These are phyloP conservation scores for Penicillium janthinellum DNA, from an alignment of 2,329 filamentous ascomycete species.

Conservation along the genomic window DNA sequence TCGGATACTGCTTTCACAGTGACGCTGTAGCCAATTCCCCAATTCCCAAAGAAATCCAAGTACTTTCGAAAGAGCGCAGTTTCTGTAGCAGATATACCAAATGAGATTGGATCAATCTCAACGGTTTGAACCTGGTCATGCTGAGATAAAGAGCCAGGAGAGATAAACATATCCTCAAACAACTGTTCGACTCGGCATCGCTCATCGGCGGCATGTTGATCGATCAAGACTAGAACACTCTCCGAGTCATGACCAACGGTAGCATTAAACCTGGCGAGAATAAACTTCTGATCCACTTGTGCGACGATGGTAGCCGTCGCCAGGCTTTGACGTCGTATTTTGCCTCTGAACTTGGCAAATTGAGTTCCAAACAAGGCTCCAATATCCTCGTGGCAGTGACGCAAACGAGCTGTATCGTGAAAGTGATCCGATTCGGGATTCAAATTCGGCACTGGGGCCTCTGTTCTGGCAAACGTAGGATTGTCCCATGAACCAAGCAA, in stretches of 20 bases:
- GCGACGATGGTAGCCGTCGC: slow-evolving; percentile 66
- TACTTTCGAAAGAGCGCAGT: slow-evolving; percentile 58
- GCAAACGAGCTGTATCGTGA: slow-evolving; percentile 17
- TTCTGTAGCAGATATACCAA: slow-evolving; percentile 67
- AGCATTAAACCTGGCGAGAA: slow-evolving; percentile 63
- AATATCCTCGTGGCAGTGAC: slow-evolving; percentile 26
- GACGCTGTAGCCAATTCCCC: slow-evolving; percentile 73
- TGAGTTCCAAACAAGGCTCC: slow-evolving; percentile 26
- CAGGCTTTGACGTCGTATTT: slow-evolving; percentile 65
- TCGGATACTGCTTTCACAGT: slow-evolving; percentile 14
- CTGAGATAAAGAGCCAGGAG: neutral
- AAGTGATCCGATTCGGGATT: slow-evolving; percentile 24
- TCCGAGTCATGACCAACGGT: neutral
- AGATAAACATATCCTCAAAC: slow-evolving; percentile 57
- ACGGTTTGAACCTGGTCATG: slow-evolving; percentile 26
- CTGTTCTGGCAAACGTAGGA: slow-evolving; percentile 66
- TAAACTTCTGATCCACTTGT: slow-evolving; percentile 89
- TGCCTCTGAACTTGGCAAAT: slow-evolving; percentile 36
- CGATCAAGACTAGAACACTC: slow-evolving; percentile 69
- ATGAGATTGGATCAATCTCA: slow-evolving; percentile 54
- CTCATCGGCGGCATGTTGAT: slow-evolving; percentile 96
- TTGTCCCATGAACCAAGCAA: slow-evolving; percentile 72
- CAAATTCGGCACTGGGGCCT: slow-evolving; percentile 47
- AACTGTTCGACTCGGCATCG: slow-evolving; percentile 76
- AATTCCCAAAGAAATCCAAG: slow-evolving; percentile 62